A percentile compares a stretch with the other conserved stretches of the same genome.
phyloP scores from a whole-genome alignment of 345 rosid species.

The Sisymbrium altissimum region DNA sequence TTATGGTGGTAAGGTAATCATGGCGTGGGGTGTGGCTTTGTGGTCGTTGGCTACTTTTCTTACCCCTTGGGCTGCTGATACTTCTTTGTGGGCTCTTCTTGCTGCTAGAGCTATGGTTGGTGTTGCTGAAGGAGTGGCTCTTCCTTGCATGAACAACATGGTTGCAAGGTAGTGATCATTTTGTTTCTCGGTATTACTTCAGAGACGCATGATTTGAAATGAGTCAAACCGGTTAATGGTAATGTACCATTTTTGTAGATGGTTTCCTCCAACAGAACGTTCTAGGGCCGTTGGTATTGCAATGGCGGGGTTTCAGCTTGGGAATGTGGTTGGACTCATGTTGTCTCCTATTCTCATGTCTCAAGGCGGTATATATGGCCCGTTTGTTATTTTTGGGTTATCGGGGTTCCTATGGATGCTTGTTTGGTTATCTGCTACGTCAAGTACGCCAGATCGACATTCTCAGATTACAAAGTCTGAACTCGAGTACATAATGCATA shows the following conservation, averaged over 20 bases:
- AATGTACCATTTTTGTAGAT: conserved; percentile 54
- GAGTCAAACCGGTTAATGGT: not conserved
- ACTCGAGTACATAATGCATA: conserved; percentile 58
- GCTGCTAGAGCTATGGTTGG: conserved; percentile 77
- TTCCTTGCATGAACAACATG: conserved; percentile 99
- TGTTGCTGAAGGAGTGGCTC: conserved; percentile 96
- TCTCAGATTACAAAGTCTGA: conserved; percentile 84
- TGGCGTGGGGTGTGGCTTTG: conserved; percentile 91
- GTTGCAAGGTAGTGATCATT: conserved; percentile 60
- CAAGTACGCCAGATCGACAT: conserved; percentile 65
- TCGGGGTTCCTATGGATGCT: conserved; percentile 94
- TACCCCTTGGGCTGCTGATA: conserved; percentile 97
- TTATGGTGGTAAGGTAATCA: conserved; percentile 87
- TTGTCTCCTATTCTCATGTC: conserved; percentile 93
- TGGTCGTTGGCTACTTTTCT: conserved; percentile 95
- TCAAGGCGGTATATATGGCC: conserved; percentile 83
- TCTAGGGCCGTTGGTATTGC: conserved; percentile 92
- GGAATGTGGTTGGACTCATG: conserved; percentile 80
- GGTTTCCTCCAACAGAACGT: conserved; percentile 94
- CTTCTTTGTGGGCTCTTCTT: conserved; percentile 67
- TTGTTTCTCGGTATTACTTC: conserved; percentile 10
- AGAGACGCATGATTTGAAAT: not conserved
- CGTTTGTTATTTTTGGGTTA: conserved; percentile 85
- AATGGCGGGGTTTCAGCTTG: conserved; percentile 95
- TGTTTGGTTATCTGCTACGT: conserved; percentile 87